These are phyloP conservation scores for Colletotrichum costaricense DNA, from an alignment of 2,329 filamentous ascomycete species.

Conservation along the genomic window DNA sequence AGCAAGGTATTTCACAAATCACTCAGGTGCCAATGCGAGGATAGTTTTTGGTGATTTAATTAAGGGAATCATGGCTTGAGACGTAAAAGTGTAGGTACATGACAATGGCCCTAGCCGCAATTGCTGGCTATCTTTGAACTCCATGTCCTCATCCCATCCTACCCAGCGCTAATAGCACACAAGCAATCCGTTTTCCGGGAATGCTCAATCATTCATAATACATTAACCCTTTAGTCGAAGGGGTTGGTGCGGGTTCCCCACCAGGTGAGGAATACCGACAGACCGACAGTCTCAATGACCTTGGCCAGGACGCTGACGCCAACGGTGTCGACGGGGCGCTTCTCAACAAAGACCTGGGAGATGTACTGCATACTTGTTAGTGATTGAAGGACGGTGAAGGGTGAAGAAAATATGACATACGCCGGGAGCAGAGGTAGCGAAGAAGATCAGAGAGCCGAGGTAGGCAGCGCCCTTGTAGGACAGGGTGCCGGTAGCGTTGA, in stretches of 20 bases:
- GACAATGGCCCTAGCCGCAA: slow-evolving; percentile 10
- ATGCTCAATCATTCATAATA: slow-evolving; percentile 10
- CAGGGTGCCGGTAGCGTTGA: slow-evolving; percentile 94
- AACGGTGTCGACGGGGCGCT: slow-evolving; percentile 90
- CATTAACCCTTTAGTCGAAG: slow-evolving; percentile 73
- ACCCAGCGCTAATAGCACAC: slow-evolving; percentile 34
- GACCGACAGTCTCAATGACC: slow-evolving; percentile 91
- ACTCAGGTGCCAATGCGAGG: fast-evolving
- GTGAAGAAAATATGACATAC: slow-evolving; percentile 56
- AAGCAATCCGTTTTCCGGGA: neutral
- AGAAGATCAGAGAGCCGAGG: slow-evolving; percentile 90
- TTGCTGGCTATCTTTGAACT: slow-evolving; percentile 27
- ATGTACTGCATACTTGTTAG: slow-evolving; percentile 71
- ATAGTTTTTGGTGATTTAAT: neutral
- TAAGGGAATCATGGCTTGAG: slow-evolving; percentile 7
- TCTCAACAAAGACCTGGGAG: slow-evolving; percentile 88
- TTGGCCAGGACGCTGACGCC: slow-evolving; percentile 87
- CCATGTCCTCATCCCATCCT: slow-evolving; percentile 29
- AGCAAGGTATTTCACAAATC: too few relatives aligned
- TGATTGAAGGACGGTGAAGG: neutral
- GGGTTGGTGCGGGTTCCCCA: slow-evolving; percentile 97
- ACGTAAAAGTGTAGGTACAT: slow-evolving; percentile 28
- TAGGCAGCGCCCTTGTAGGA: slow-evolving; percentile 98
- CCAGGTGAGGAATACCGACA: slow-evolving; percentile 94
- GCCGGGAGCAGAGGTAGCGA: slow-evolving; percentile 86